Evolutionary conservation across 169 alveolate genomes (phyloP).

Genomic region (Besnoitia besnoiti): DNA sequence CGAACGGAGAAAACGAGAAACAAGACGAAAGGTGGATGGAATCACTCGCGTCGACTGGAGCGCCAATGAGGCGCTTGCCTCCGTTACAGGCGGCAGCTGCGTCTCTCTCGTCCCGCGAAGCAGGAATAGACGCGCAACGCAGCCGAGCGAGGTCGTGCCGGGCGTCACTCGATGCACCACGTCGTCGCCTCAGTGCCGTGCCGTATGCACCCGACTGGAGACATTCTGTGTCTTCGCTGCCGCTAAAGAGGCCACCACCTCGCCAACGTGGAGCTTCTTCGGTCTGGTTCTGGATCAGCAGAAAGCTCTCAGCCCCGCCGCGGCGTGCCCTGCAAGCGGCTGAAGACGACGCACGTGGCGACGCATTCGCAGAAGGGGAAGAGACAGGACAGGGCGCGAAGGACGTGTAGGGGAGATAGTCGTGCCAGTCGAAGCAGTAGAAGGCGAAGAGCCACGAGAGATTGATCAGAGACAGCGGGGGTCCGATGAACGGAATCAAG

Average conservation of each 20-base stretch:
- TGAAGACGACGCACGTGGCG: not conserved
- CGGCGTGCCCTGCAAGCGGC: not conserved
- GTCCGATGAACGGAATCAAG: not conserved
- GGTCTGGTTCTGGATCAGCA: not conserved
- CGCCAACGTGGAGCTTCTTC: not conserved
- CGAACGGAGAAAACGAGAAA: not conserved
- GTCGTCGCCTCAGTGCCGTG: too few relatives aligned
- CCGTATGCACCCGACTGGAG: too few relatives aligned
- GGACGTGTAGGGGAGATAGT: not conserved
- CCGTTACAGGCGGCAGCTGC: not conserved
- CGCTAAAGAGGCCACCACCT: too few relatives aligned
- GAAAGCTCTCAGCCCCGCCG: not conserved
- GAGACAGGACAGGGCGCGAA: not conserved
- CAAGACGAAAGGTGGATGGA: not conserved
- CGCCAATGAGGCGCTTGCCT: not conserved
- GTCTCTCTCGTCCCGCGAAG: not conserved
- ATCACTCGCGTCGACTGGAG: not conserved
- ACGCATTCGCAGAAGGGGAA: not conserved
- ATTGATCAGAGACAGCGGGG: not conserved
- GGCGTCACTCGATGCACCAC: too few relatives aligned
- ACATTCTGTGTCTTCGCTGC: too few relatives aligned
- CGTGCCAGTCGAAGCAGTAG: constrained; percentile 45
- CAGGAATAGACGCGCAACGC: too few relatives aligned
- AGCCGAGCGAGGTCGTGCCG: too few relatives aligned
- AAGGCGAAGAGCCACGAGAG: constrained; percentile 46